phyloP scores from a whole-genome alignment of 352 stramenopile genomes.

The Bremia lactucae region DNA sequence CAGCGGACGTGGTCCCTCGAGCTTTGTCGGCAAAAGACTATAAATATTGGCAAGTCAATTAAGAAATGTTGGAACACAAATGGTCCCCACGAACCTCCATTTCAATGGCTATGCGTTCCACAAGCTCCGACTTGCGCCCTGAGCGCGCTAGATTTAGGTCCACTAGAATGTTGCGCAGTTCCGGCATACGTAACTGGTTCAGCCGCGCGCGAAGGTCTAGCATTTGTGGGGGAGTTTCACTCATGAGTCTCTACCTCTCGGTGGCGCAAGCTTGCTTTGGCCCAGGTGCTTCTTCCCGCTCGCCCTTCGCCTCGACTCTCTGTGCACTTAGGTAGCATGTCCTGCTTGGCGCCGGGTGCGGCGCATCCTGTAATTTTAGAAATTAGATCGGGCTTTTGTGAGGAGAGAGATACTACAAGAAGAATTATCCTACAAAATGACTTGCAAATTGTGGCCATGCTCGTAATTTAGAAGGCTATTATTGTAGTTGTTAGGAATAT shows the following conservation, averaged over 20 bases:
- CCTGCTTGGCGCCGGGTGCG: slow-evolving; percentile 6
- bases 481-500: too few relatives aligned
- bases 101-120: slow-evolving; percentile 56
- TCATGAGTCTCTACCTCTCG: slow-evolving; percentile 10
- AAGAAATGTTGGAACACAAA: too few relatives aligned
- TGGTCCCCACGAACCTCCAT: slow-evolving; percentile 31
- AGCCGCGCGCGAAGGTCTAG: slow-evolving; percentile 39
- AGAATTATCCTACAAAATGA: background rate
- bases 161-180: slow-evolving; percentile 63
- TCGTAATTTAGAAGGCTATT: too few relatives aligned
- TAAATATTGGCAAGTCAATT: too few relatives aligned
- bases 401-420: too few relatives aligned
- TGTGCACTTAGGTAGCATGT: slow-evolving; percentile 4
- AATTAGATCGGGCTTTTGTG: too few relatives aligned
- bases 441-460: background rate
- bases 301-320: slow-evolving; percentile 10
- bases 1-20: slow-evolving; percentile 31
- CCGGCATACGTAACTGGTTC: slow-evolving; percentile 50
- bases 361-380: slow-evolving; percentile 10
- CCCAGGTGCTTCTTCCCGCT: slow-evolving; percentile 8
- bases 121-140: slow-evolving; percentile 67
- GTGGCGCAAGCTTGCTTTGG: background rate
- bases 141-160: slow-evolving; percentile 59
- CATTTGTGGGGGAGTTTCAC: slow-evolving; percentile 12
- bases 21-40: slow-evolving; percentile 46